Conservation (phyloP, 2,329 filamentous ascomycete genomes). For the Plenodomus biglobosus region DNA sequence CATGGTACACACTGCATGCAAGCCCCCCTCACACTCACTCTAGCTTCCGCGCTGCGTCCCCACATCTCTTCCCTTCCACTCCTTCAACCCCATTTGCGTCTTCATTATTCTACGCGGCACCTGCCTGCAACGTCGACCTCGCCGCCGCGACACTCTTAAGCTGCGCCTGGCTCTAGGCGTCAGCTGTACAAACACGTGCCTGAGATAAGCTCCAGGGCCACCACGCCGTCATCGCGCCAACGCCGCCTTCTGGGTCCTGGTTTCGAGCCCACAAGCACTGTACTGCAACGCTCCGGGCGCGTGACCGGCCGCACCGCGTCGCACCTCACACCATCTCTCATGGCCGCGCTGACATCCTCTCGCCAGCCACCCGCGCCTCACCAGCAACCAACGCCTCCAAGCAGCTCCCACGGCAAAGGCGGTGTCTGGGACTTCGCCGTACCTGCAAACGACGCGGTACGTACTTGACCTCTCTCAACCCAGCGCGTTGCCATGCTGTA, state of each 20-base stretch:
- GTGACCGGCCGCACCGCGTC: constrained; percentile 9
- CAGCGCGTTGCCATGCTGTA: constrained; percentile 12
- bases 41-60: constrained; percentile 17
- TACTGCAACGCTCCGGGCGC: constrained; percentile 7
- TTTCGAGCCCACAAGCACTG: background rate
- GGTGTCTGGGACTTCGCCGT: constrained; percentile 46
- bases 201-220: constrained; percentile 1
- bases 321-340: constrained; percentile 17
- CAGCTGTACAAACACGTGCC: background rate
- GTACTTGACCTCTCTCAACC: constrained; percentile 17
- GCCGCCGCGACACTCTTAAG: background rate
- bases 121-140: constrained; percentile 3
- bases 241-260: constrained; percentile 8
- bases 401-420: constrained; percentile 43
- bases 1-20: constrained; percentile 34
- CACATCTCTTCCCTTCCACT: constrained; percentile 15
- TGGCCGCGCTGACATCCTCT: constrained; percentile 39
- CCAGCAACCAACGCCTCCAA: constrained; percentile 45
- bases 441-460: constrained; percentile 40
- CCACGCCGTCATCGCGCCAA: constrained; percentile 9
- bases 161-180: constrained; percentile 4
- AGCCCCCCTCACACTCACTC: constrained; percentile 27
- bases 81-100: constrained; percentile 11
- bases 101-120: constrained; percentile 5
- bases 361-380: constrained; percentile 31